Conservation (phyloP, 2,329 filamentous ascomycete species). For the Exserohilum turcica region DNA sequence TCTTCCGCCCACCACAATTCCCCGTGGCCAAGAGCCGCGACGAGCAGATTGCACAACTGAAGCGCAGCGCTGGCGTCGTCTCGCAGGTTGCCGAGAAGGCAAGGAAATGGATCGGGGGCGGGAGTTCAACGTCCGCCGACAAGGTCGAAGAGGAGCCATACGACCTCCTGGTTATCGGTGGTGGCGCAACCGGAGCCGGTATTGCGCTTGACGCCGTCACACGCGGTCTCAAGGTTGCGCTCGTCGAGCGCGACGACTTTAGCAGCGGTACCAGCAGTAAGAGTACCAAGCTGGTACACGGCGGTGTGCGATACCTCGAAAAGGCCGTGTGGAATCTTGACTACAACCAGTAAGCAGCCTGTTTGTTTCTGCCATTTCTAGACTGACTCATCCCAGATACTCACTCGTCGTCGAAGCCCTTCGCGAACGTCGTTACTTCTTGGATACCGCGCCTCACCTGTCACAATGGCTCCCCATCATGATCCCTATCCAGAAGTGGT, state of each 20-base stretch:
- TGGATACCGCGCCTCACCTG: constrained; percentile 81
- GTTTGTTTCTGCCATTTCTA: neutral
- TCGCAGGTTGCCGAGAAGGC: constrained; percentile 39
- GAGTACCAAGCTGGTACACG: constrained; percentile 85
- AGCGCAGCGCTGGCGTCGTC: constrained; percentile 55
- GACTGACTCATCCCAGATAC: constrained; percentile 49
- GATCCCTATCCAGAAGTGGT: constrained; percentile 81
- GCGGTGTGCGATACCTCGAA: constrained; percentile 82
- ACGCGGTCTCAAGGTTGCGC: constrained; percentile 76
- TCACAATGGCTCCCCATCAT: constrained; percentile 82
- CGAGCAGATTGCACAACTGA: constrained; percentile 68
- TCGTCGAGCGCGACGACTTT: constrained; percentile 85
- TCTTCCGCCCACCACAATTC: constrained; percentile 69
- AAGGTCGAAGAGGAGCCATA: constrained; percentile 61
- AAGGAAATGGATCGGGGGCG: constrained; percentile 51
- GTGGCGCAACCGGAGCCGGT: constrained; percentile 77
- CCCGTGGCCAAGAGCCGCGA: constrained; percentile 65
- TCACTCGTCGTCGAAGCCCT: constrained; percentile 80
- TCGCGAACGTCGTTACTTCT: constrained; percentile 80
- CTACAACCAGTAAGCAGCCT: constrained; percentile 69
- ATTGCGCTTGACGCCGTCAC: constrained; percentile 83
- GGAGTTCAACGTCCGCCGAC: constrained; percentile 32
- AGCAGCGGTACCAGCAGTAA: constrained; percentile 82
- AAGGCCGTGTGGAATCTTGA: constrained; percentile 87
- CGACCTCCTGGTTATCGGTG: constrained; percentile 78